These are phyloP conservation scores for Chlorokybus atmophyticus DNA, from an alignment of 139 green algal genomes.

Conservation along the genomic window DNA sequence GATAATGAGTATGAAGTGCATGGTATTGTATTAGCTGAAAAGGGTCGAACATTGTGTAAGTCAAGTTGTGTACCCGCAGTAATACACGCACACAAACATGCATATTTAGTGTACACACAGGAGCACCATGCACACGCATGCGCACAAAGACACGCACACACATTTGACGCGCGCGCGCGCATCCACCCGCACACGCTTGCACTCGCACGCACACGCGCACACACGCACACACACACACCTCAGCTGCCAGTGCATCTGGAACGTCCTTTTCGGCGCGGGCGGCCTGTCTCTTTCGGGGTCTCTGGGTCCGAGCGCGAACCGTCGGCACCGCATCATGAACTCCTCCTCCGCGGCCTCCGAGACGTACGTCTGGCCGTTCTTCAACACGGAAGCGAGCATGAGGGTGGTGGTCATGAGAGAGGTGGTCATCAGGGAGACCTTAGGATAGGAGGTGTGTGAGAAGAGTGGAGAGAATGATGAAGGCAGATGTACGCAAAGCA, in stretches of 20 bases:
- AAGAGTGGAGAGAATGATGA: neutral
- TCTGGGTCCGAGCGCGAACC: slow-evolving; percentile 15
- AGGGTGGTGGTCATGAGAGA: slow-evolving; percentile 34
- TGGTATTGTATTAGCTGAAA: no score
- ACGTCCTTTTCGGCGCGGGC: slow-evolving; percentile 43
- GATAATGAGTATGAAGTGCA: no score
- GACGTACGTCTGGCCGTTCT: slow-evolving; percentile 39
- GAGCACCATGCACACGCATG: no score
- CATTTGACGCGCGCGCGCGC: no score
- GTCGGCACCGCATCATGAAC: slow-evolving; percentile 27
- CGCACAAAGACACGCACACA: no score
- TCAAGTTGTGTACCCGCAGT: no score
- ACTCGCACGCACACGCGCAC: no score
- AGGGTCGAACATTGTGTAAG: no score
- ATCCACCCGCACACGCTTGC: no score
- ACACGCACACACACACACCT: slow-evolving; percentile 38
- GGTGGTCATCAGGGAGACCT: slow-evolving; percentile 33
- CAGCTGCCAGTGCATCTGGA: slow-evolving; percentile 45
- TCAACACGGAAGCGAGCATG: slow-evolving; percentile 33
- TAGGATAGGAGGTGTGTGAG: neutral
- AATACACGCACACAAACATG: no score
- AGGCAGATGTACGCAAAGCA: neutral
- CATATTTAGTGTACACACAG: no score
- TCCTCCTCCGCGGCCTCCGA: slow-evolving; percentile 38
- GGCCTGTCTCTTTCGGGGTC: slow-evolving; percentile 30